These are phyloP conservation scores for Nicotiana attenuata DNA, from an alignment of 257 asterid species.

Conservation along the genomic window DNA sequence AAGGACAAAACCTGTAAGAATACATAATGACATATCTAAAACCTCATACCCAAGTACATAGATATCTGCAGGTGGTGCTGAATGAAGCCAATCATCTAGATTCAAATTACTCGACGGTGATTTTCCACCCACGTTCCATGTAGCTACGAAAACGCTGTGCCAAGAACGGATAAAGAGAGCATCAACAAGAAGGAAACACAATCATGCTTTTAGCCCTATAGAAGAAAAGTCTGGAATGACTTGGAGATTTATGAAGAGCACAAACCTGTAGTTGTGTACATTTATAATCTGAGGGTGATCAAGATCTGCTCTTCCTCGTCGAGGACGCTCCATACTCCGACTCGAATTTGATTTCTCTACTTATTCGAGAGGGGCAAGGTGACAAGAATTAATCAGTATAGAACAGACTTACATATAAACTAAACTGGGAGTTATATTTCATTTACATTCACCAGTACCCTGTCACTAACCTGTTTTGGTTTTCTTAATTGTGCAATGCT, in stretches of 20 bases:
- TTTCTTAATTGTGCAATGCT: conserved; percentile 69
- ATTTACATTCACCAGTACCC: neutral
- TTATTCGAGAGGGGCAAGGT: conserved; percentile 5
- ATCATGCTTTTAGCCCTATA: neutral
- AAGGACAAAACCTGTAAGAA: neutral
- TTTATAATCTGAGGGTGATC: conserved; percentile 95
- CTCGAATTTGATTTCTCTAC: conserved; percentile 58
- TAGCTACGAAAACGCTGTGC: conserved; percentile 74
- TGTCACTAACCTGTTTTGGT: conserved; percentile 59
- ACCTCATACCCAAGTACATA: conserved; percentile 84
- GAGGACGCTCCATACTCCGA: conserved; percentile 53
- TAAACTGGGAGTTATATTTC: neutral
- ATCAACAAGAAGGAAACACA: neutral
- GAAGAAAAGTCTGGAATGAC: neutral
- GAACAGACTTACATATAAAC: neutral
- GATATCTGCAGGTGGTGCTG: conserved; percentile 96
- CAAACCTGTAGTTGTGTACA: conserved; percentile 62
- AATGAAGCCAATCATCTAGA: conserved; percentile 92
- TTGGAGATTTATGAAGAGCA: conserved; percentile 5
- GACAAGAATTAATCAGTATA: neutral
- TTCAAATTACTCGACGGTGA: conserved; percentile 73
- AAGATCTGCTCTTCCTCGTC: conserved; percentile 71
- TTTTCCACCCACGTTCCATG: conserved; percentile 99
- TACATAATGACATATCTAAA: neutral
- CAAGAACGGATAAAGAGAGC: neutral